Conservation (phyloP, 768 basidiomycete genomes). For the Tulasnella sp. region DNA sequence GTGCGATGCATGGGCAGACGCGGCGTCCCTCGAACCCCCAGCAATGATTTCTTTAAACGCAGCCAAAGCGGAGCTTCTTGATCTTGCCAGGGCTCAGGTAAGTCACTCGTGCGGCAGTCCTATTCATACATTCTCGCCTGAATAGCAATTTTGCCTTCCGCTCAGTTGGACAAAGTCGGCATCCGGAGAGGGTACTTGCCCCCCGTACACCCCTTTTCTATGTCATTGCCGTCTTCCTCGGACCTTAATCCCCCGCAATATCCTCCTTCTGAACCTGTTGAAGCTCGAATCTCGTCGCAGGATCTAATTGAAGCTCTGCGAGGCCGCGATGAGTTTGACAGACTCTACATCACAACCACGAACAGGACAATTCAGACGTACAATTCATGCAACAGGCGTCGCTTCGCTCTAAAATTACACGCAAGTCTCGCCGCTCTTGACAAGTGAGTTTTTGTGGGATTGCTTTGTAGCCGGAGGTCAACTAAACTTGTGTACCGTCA, state of each 20-base stretch:
- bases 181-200: slow-evolving; percentile 67
- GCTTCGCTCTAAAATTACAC: slow-evolving; percentile 79
- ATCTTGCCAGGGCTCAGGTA: slow-evolving; percentile 85
- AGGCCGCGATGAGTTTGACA: slow-evolving; percentile 58
- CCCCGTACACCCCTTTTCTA: slow-evolving; percentile 55
- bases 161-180: slow-evolving; percentile 79
- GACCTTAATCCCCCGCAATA: slow-evolving; percentile 9
- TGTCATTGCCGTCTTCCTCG: slow-evolving; percentile 22
- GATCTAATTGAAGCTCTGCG: slow-evolving; percentile 54
- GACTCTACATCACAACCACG: slow-evolving; percentile 63
- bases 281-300: slow-evolving; percentile 44
- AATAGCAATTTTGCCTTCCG: background rate
- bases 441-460: slow-evolving; percentile 47
- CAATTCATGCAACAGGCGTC: slow-evolving; percentile 69
- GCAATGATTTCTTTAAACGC: slow-evolving; percentile 53
- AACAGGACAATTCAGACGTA: slow-evolving; percentile 82
- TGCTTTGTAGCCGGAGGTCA: background rate
- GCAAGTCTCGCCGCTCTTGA: slow-evolving; percentile 84
- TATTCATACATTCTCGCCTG: background rate
- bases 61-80: slow-evolving; percentile 78
- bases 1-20: slow-evolving; percentile 57
- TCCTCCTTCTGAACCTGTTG: slow-evolving; percentile 25
- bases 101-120: slow-evolving; percentile 14
- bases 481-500: background rate
- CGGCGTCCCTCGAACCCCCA: slow-evolving; percentile 43